Conservation (phyloP, 768 basidiomycete species). For the Leucocoprinus birnbaumii region DNA sequence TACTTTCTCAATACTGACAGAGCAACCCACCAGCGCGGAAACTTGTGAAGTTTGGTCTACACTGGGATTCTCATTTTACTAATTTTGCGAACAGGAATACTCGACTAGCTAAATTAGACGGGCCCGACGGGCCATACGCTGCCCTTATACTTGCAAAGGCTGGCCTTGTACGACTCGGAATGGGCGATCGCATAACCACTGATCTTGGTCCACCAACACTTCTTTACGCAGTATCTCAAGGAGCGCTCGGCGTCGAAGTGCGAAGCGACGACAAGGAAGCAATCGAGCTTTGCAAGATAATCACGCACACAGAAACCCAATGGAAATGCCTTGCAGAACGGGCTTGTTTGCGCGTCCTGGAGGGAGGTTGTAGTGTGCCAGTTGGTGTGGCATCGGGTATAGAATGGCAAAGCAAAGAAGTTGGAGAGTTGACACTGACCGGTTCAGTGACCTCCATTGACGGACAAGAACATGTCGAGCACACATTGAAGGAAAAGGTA, state of each 20-base stretch:
- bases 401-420: constrained; percentile 20
- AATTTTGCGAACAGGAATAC: constrained; percentile 59
- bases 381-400: constrained; percentile 75
- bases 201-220: constrained; percentile 74
- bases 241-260: constrained; percentile 87
- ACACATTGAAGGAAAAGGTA: constrained; percentile 53
- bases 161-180: constrained; percentile 80
- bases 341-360: constrained; percentile 81
- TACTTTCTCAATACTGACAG: not conserved
- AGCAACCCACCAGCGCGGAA: constrained; percentile 55
- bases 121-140: constrained; percentile 70
- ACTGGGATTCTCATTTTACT: not conserved
- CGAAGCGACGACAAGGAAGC: constrained; percentile 62
- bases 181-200: constrained; percentile 70
- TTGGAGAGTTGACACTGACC: constrained; percentile 51
- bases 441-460: constrained; percentile 85
- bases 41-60: constrained; percentile 53
- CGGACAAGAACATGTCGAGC: constrained; percentile 70
- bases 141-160: constrained; percentile 94
- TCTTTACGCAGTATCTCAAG: constrained; percentile 92
- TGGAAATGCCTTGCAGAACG: constrained; percentile 84
- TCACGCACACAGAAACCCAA: constrained; percentile 77
- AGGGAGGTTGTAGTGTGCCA: constrained; percentile 97
- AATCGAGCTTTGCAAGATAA: constrained; percentile 55
- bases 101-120: constrained; percentile 88